These are phyloP conservation scores for Metschnikowia colocasiae DNA, from an alignment of 805 yeast genomes.

Conservation along the genomic window DNA sequence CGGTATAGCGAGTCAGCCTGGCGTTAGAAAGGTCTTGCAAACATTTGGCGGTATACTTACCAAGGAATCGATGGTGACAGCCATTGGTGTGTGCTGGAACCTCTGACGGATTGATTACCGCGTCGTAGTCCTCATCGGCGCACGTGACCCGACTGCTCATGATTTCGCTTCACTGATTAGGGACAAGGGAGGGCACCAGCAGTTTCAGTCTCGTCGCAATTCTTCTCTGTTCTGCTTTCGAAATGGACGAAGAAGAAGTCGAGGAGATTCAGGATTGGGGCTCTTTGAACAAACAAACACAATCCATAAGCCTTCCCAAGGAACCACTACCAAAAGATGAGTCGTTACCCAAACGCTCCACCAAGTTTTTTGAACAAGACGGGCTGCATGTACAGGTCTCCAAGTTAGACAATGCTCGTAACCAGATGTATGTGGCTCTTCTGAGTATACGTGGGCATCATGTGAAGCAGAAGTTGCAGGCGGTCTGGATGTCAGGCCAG, in stretches of 20 bases:
- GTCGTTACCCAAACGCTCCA: constrained; percentile 68
- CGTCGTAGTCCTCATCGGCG: background rate
- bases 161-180: background rate
- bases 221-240: background rate
- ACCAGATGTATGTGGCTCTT: constrained; percentile 72
- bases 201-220: background rate
- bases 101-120: background rate
- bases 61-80: constrained; percentile 15
- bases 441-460: constrained; percentile 45
- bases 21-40: constrained; percentile 1
- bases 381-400: constrained; percentile 54
- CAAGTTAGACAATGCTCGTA: constrained; percentile 50
- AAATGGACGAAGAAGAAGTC: constrained; percentile 14
- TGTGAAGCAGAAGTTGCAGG: constrained; percentile 48
- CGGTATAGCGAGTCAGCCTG: constrained; percentile 38
- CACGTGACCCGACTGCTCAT: constrained; percentile 1
- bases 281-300: constrained; percentile 13
- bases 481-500: constrained; percentile 38
- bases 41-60: constrained; percentile 10
- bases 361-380: constrained; percentile 83
- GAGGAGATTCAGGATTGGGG: constrained; percentile 58
- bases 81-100: constrained; percentile 3
- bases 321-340: constrained; percentile 11
- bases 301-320: background rate
- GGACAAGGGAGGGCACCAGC: background rate